Percentiles rank a stretch among this genome's conserved stretches.
Conservation (phyloP, 1,284 basidiomycete species). For the Puccinia novopanici region DNA sequence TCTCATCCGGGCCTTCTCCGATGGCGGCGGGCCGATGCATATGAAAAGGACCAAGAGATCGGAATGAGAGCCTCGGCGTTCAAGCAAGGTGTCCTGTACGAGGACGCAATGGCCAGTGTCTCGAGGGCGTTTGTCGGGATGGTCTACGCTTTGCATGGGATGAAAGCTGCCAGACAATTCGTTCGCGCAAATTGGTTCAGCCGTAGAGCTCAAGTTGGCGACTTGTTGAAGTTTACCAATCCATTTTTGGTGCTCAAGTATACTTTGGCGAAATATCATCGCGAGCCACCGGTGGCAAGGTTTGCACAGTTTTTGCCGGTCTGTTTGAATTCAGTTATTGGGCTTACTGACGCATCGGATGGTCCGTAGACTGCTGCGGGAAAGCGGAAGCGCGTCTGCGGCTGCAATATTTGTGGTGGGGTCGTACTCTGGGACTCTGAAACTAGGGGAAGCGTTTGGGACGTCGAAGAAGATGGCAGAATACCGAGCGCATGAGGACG, state of each 20-base stretch:
- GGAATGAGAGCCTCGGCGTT: conserved; percentile 35
- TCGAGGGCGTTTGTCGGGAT: conserved; percentile 64
- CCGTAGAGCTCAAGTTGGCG: conserved; percentile 61
- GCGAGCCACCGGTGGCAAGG: conserved; percentile 63
- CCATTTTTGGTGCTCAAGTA: conserved; percentile 59
- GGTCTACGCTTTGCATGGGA: conserved; percentile 70
- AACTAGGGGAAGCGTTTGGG: conserved; percentile 93
- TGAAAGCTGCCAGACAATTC: conserved; percentile 78
- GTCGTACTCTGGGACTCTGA: conserved; percentile 76
- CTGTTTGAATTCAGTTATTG: not conserved
- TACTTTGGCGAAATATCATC: conserved; percentile 58
- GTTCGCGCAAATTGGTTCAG: conserved; percentile 80
- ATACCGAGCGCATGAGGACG: conserved; percentile 66
- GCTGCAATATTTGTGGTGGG: conserved; percentile 91
- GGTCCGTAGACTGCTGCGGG: conserved; percentile 69
- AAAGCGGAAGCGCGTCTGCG: conserved; percentile 84
- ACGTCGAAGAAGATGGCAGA: conserved; percentile 92
- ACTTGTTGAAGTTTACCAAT: conserved; percentile 69
- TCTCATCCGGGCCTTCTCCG: conserved; percentile 40
- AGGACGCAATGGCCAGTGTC: conserved; percentile 61
- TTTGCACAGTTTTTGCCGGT: conserved; percentile 55
- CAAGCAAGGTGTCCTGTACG: conserved; percentile 56
- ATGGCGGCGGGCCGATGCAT: conserved; percentile 43
- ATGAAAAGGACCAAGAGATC: conserved; percentile 28
- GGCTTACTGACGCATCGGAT: not conserved